Conservation (phyloP, 495 filamentous ascomycete genomes). For the Penicillium alfredii region DNA sequence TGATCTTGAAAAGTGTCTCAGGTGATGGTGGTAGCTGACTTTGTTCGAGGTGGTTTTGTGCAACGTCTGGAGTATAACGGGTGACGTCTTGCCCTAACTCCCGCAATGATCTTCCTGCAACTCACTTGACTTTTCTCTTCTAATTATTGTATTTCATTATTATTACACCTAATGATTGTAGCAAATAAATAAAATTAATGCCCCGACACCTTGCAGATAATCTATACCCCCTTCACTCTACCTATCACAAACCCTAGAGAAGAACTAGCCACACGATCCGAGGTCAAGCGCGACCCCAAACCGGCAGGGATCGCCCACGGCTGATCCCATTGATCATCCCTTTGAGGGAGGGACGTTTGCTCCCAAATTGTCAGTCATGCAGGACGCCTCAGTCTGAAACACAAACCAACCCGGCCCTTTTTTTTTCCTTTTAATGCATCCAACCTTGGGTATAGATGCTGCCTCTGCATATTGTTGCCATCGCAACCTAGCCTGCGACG, state of each 20-base stretch:
- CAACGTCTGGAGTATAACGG: not conserved
- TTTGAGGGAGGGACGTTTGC: slow-evolving; percentile 9
- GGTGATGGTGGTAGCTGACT: slow-evolving; percentile 5
- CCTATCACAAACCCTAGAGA: slow-evolving; percentile 8
- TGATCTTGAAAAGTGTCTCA: no score
- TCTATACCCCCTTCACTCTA: slow-evolving; percentile 1
- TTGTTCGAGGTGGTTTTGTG: not conserved
- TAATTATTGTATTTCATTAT: no score
- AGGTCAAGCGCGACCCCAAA: slow-evolving; percentile 4
- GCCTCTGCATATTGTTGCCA: slow-evolving; percentile 16
- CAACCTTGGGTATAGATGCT: slow-evolving; percentile 5
- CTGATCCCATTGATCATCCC: slow-evolving; percentile 10
- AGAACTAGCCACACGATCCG: slow-evolving; percentile 1
- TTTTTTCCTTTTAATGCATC: not conserved
- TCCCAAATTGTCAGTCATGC: slow-evolving; percentile 6
- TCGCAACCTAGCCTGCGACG: slow-evolving; percentile 10
- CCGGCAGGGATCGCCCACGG: slow-evolving; percentile 12
- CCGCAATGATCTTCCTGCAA: slow-evolving; percentile 2
- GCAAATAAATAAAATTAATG: not conserved
- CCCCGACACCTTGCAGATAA: not conserved
- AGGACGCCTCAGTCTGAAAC: slow-evolving; percentile 20
- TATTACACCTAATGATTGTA: no score
- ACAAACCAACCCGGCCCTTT: not conserved
- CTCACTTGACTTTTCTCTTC: not conserved
- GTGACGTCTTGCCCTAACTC: not conserved